phyloP scores from a whole-genome alignment of 805 yeast genomes.

The Saccharomycopsis selenospora region DNA sequence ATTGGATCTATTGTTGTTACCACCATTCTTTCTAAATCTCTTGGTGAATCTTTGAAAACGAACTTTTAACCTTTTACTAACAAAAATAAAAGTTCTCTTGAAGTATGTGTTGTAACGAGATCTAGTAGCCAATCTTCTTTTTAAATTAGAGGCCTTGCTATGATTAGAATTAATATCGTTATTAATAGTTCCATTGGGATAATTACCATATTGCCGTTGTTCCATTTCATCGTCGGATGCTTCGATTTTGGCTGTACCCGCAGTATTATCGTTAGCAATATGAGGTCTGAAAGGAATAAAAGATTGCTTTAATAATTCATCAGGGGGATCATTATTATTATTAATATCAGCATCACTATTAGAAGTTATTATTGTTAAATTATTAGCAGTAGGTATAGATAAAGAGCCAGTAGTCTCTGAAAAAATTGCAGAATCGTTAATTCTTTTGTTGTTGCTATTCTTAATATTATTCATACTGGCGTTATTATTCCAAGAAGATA shows the following conservation, averaged over 20 bases:
- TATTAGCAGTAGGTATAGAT: background rate
- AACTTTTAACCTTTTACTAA: background rate
- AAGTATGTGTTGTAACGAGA: background rate
- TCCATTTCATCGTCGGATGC: too few species aligned
- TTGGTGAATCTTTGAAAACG: background rate
- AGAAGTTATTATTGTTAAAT: background rate
- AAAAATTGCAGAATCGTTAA: background rate
- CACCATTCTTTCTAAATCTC: background rate
- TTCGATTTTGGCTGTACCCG: background rate
- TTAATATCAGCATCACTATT: background rate
- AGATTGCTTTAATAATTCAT: background rate
- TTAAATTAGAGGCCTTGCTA: background rate
- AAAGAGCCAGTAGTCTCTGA: background rate
- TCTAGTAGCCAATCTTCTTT: background rate
- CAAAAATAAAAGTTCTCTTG: background rate
- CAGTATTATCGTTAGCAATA: background rate
- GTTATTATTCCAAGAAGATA: background rate
- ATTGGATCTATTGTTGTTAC: background rate
- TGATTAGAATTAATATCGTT: background rate
- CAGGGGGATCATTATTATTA: background rate
- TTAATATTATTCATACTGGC: background rate
- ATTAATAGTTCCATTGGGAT: too few species aligned
- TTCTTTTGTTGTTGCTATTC: conserved; percentile 1
- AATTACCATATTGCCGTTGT: too few species aligned
- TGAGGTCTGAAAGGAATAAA: background rate